These are phyloP conservation scores for Vitis cinerea DNA, from an alignment of 164 flowering plant genomes.

Conservation along the genomic window DNA sequence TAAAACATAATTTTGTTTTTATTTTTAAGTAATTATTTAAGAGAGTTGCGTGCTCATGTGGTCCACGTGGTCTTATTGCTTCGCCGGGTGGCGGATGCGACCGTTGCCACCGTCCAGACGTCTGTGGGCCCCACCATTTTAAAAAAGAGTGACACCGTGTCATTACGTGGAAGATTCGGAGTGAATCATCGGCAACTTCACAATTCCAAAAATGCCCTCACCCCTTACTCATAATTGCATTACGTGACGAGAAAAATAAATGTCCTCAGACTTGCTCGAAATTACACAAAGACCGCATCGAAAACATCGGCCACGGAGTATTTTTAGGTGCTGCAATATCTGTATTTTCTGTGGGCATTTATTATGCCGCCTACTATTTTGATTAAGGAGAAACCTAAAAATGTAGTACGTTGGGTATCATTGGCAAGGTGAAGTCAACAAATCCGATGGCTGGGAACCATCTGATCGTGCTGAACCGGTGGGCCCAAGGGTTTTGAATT, in stretches of 20 bases:
- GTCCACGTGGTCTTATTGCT: slow-evolving; percentile 11
- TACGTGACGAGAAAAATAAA: no score
- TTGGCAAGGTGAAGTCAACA: no score
- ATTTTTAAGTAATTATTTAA: not conserved
- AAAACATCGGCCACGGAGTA: no score
- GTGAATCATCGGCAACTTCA: no score
- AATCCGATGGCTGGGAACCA: no score
- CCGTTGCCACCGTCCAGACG: slow-evolving; percentile 12
- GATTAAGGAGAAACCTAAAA: no score
- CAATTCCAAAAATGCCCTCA: slow-evolving; percentile 2
- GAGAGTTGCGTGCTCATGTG: not conserved
- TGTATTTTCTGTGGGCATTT: no score
- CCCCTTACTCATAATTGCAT: not conserved
- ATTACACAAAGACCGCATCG: not conserved
- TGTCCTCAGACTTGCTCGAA: not conserved
- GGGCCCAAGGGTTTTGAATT: no score
- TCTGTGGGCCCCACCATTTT: slow-evolving; percentile 1
- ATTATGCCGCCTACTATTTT: no score
- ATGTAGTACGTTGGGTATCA: no score
- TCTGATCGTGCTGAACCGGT: no score
- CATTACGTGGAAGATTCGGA: not conserved
- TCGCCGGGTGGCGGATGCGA: slow-evolving; percentile 13
- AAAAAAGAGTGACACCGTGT: slow-evolving; percentile 6
- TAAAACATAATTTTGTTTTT: not conserved
- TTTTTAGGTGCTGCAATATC: no score